A percentile compares a stretch with the other conserved stretches of the same genome.
phyloP scores from a whole-genome alignment of 1,284 basidiomycete species.

The Sporisorium exsertum region DNA sequence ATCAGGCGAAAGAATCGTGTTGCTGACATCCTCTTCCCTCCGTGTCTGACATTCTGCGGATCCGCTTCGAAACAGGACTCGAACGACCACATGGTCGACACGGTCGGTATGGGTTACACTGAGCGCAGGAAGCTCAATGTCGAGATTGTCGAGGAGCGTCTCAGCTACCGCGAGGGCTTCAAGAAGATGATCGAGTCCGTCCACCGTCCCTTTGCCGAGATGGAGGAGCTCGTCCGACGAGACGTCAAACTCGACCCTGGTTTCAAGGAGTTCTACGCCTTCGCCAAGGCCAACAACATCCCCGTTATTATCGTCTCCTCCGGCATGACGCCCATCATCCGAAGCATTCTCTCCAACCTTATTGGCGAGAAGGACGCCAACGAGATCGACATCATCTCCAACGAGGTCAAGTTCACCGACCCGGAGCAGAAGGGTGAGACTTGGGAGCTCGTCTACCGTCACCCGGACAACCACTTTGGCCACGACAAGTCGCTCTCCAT shows the following conservation, averaged over 20 bases:
- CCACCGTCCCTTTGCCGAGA: constrained; percentile 63
- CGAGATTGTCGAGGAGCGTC: constrained; percentile 64
- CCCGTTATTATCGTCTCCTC: constrained; percentile 68
- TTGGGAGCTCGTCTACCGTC: constrained; percentile 68
- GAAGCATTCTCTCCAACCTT: constrained; percentile 66
- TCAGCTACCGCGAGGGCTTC: constrained; percentile 68
- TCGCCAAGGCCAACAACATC: constrained; percentile 65
- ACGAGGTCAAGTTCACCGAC: constrained; percentile 68
- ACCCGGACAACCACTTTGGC: constrained; percentile 67
- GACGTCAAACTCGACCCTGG: constrained; percentile 68
- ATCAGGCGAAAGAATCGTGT: not conserved
- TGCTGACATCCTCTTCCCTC: constrained; percentile 4
- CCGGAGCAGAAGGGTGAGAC: constrained; percentile 62
- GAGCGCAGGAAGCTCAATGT: constrained; percentile 69
- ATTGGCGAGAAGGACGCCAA: constrained; percentile 68
- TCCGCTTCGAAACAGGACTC: constrained; percentile 47
- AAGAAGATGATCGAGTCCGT: constrained; percentile 66
- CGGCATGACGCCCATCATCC: constrained; percentile 68
- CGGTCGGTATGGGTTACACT: constrained; percentile 67
- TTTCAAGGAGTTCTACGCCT: constrained; percentile 69
- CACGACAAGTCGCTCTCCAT: constrained; percentile 68
- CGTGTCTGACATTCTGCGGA: not conserved
- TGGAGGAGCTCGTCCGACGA: constrained; percentile 65
- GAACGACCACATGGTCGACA: constrained; percentile 70
- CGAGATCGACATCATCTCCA: constrained; percentile 68